Conservation (phyloP, 2,329 filamentous ascomycete species). For the Ceratocystiopsis minuta region DNA sequence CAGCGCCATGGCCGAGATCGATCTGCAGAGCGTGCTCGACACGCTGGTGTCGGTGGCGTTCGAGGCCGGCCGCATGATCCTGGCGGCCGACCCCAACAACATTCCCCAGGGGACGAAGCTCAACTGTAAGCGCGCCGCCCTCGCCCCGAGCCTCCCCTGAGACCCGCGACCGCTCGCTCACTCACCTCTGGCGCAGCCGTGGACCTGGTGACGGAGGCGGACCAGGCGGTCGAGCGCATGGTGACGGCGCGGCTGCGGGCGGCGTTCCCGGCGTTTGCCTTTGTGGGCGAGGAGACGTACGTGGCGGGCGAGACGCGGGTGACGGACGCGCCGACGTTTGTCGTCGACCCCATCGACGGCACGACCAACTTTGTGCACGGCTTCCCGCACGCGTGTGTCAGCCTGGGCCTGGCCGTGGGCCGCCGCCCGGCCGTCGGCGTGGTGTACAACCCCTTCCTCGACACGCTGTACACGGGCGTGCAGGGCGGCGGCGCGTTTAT, state of each 20-base stretch:
- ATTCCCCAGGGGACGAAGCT: slow-evolving; percentile 42
- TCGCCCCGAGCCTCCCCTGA: no score
- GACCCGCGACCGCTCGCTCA: no score
- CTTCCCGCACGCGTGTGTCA: slow-evolving; percentile 59
- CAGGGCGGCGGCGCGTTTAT: slow-evolving; percentile 48
- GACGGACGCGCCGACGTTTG: slow-evolving; percentile 52
- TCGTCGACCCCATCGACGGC: slow-evolving; percentile 70
- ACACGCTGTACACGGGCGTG: slow-evolving; percentile 50
- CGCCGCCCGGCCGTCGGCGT: slow-evolving; percentile 49
- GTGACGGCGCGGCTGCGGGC: slow-evolving; percentile 33
- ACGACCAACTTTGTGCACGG: slow-evolving; percentile 68
- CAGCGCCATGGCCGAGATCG: slow-evolving; percentile 32
- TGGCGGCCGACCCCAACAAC: slow-evolving; percentile 39
- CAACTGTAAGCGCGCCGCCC: slow-evolving; percentile 29
- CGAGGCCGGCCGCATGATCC: slow-evolving; percentile 47
- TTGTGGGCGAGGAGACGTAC: slow-evolving; percentile 66
- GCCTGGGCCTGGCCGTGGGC: slow-evolving; percentile 50
- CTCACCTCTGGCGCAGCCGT: slow-evolving; percentile 26
- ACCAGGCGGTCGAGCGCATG: slow-evolving; percentile 46
- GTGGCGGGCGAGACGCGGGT: slow-evolving; percentile 42
- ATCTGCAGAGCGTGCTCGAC: slow-evolving; percentile 44
- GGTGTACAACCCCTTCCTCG: slow-evolving; percentile 63
- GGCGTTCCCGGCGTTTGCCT: slow-evolving; percentile 38
- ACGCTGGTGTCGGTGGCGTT: slow-evolving; percentile 40
- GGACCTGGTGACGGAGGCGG: slow-evolving; percentile 51